Conservation (phyloP, 257 asterid genomes). For the Solanum peruvianum region DNA sequence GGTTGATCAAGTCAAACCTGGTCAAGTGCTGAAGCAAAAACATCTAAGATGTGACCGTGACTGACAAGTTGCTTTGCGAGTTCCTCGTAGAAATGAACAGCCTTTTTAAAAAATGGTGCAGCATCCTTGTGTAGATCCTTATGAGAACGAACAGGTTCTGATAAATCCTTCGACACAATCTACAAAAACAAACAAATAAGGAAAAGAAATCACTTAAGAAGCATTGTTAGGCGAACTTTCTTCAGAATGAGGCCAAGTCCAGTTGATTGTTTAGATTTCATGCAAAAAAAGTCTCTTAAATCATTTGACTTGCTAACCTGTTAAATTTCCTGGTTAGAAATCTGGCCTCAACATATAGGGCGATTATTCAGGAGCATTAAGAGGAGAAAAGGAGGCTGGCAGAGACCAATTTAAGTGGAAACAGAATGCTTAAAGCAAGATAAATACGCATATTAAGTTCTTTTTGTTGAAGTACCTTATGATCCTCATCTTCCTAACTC, state of each 20-base stretch:
- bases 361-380: not conserved
- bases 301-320: not conserved
- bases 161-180: conserved; percentile 90
- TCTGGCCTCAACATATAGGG: not conserved
- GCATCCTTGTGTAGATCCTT: conserved; percentile 98
- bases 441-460: not conserved
- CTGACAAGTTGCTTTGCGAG: conserved; percentile 78
- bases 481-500: not conserved
- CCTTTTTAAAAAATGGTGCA: conserved; percentile 74
- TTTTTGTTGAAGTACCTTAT: not conserved
- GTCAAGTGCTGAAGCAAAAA: conserved; percentile 97
- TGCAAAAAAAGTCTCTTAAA: not conserved
- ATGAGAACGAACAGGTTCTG: conserved; percentile 97
- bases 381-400: not conserved
- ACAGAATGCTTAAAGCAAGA: not conserved
- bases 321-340: not conserved
- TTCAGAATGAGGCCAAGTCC: not conserved
- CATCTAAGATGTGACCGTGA: conserved; percentile 90
- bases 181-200: conserved; percentile 12
- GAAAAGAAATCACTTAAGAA: not conserved
- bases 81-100: conserved; percentile 77
- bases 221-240: not conserved
- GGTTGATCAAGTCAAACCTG: conserved; percentile 45
- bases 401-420: not conserved
- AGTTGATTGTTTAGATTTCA: not conserved